Conservation (phyloP, 2,329 filamentous ascomycete species). For the Pseudonectria buxi region DNA sequence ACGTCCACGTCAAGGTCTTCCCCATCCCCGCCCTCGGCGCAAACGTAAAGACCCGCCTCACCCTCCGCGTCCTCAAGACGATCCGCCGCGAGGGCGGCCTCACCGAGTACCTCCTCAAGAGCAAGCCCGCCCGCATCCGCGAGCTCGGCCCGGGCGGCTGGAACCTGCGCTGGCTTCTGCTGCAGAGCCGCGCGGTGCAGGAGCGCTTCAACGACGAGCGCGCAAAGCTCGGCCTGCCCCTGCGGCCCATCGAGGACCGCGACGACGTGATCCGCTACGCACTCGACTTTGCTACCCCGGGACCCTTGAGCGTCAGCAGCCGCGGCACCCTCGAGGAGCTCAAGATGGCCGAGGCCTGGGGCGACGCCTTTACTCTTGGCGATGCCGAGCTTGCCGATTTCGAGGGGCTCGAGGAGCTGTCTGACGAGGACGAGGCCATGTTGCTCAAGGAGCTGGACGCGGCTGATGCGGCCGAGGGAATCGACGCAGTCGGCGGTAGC, state of each 20-base stretch:
- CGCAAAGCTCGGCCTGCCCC: conserved; percentile 53
- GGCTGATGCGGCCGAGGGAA: conserved; percentile 12
- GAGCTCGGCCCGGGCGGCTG: conserved; percentile 87
- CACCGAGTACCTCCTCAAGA: conserved; percentile 83
- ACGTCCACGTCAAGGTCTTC: conserved; percentile 62
- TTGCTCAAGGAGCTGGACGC: conserved; percentile 28
- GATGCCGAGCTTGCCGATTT: conserved; percentile 32
- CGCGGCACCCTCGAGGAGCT: conserved; percentile 33
- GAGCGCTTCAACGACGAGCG: conserved; percentile 61
- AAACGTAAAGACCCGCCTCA: conserved; percentile 61
- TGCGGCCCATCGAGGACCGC: conserved; percentile 28
- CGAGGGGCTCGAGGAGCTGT: conserved; percentile 33
- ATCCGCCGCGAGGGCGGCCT: conserved; percentile 84
- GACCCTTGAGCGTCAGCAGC: conserved; percentile 30
- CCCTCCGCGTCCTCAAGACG: conserved; percentile 60
- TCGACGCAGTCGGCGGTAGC: conserved; percentile 3
- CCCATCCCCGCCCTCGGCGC: conserved; percentile 56
- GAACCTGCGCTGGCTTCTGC: conserved; percentile 81
- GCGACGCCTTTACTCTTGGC: conserved; percentile 41
- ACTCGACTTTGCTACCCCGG: conserved; percentile 36
- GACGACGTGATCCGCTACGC: conserved; percentile 35
- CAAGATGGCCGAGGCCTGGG: conserved; percentile 28
- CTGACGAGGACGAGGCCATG: conserved; percentile 30
- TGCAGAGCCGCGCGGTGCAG: conserved; percentile 66
- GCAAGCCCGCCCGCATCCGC: conserved; percentile 69